Base-by-base conservation (phyloP, 2,329 filamentous ascomycete genomes). In the Aureobasidium vineae region DNA sequence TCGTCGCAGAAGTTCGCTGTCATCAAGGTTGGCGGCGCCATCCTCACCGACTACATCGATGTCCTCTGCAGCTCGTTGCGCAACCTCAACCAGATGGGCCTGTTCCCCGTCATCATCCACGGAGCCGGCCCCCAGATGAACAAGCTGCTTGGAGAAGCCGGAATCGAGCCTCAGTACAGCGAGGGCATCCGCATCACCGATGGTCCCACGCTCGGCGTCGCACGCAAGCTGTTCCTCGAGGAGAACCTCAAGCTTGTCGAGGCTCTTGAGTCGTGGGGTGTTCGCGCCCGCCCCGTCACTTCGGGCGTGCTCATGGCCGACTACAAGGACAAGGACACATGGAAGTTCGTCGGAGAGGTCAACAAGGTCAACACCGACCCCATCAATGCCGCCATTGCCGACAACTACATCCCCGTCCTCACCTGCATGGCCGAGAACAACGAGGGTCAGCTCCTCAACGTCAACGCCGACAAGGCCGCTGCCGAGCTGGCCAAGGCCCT, bases 1-100 rank as follows among this genome's bases (percentile, higher is more conserved):
- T 95, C 92, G 52, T 96, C 92, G 41, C 93, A 98, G 81, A 92
- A 96, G 76, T 99, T 98, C 78, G 94, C 93, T 71, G 94, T 99
- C 57, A 96, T 99, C 80, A 99, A 99, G 83, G 94, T 98, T 66
- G 95, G 94, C 69, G 95, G 94, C 69, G 95, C 94, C 70, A 97
- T 98, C 74, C 85, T 99, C 74, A 96, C 92, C 68, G 93, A 98
- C 76, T 90, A 97, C 79, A 85, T 98, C 66, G 90, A 97, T 77
- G 92, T 93, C 74, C 86, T 99, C 66, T 96, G 92, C 75, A 89
- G 90, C 65, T 93, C 91, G 59, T 84, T 98, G 67, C 90, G 92
- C 33, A 96, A 98, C 80, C 86, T 98, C 59, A 94, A 96, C 80
- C 90, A 96, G 82, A 92, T 98, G 75, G 92, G 93, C 47, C 85